Conservation (phyloP, 176 grass and related monocot species). For the Ensete ventricosum region DNA sequence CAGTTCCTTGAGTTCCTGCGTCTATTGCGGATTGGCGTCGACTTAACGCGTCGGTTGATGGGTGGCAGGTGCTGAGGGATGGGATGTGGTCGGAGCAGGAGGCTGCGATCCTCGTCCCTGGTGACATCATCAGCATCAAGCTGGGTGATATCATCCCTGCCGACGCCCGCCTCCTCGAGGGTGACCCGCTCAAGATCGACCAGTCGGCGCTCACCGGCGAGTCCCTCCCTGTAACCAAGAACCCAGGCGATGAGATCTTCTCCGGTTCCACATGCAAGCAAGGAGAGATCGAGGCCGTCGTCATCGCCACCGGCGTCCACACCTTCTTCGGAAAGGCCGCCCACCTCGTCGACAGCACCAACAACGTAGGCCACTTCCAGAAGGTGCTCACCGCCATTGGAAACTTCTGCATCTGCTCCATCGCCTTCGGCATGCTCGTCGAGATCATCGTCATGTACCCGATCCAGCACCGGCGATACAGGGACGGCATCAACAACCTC, state of each 20-base stretch:
- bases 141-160: slow-evolving; percentile 91
- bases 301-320: slow-evolving; percentile 24
- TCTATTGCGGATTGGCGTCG: not conserved
- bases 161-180: slow-evolving; percentile 29
- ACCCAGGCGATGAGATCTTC: slow-evolving; percentile 23
- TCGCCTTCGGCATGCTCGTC: slow-evolving; percentile 7
- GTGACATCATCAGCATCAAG: slow-evolving; percentile 96
- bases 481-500: slow-evolving; percentile 79
- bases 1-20: not conserved
- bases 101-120: slow-evolving; percentile 66
- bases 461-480: slow-evolving; percentile 32
- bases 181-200: slow-evolving; percentile 21
- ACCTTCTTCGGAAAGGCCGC: slow-evolving; percentile 28
- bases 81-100: slow-evolving; percentile 72
- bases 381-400: slow-evolving; percentile 18
- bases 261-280: slow-evolving; percentile 27
- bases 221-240: slow-evolving; percentile 20
- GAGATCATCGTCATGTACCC: slow-evolving; percentile 27
- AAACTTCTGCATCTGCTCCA: slow-evolving; percentile 26
- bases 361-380: slow-evolving; percentile 25
- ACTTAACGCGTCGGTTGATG: not conserved
- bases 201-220: slow-evolving; percentile 22
- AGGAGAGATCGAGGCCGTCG: slow-evolving; percentile 10
- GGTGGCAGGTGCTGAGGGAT: slow-evolving; percentile 50
- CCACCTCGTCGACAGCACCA: slow-evolving; percentile 28